Conservation (phyloP, 345 rosid genomes). For the Streptanthus diversifolius region DNA sequence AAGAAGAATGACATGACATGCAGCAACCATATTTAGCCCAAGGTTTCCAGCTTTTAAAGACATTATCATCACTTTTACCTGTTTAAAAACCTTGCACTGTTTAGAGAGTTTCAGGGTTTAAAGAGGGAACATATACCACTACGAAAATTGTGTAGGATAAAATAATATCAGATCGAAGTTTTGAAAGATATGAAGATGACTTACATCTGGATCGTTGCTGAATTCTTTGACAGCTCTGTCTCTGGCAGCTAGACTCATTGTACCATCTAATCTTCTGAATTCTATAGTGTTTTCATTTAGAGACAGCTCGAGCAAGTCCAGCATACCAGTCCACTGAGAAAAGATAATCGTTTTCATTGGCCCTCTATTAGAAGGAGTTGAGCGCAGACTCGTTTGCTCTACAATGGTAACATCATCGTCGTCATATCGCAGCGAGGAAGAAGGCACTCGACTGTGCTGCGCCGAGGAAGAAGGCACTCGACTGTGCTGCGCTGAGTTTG, state of each 20-base stretch:
- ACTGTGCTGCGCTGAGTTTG: conserved; percentile 35
- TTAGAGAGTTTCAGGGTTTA: conserved; percentile 14
- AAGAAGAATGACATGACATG: conserved; percentile 86
- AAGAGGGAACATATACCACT: not conserved
- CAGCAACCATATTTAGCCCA: conserved; percentile 97
- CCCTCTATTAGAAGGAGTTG: conserved; percentile 33
- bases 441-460: conserved; percentile 29
- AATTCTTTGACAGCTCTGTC: conserved; percentile 89
- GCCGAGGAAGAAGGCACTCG: conserved; percentile 38
- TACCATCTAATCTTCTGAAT: conserved; percentile 88
- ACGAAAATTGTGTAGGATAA: not conserved
- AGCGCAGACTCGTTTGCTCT: conserved; percentile 38
- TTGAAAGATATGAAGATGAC: not conserved
- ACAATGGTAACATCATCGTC: conserved; percentile 36
- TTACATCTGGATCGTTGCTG: conserved; percentile 70
- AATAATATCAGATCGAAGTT: not conserved
- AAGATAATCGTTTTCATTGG: conserved; percentile 79
- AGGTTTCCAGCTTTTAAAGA: conserved; percentile 95
- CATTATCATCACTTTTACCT: conserved; percentile 90
- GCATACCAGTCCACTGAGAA: conserved; percentile 96
- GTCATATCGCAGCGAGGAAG: conserved; percentile 25
- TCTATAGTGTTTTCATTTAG: conserved; percentile 46
- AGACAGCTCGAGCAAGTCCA: conserved; percentile 68
- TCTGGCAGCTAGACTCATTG: conserved; percentile 69
- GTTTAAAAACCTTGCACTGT: conserved; percentile 18